These are phyloP conservation scores for Conticribra guillardii DNA, from an alignment of 108 stramenopile species.

Conservation along the genomic window DNA sequence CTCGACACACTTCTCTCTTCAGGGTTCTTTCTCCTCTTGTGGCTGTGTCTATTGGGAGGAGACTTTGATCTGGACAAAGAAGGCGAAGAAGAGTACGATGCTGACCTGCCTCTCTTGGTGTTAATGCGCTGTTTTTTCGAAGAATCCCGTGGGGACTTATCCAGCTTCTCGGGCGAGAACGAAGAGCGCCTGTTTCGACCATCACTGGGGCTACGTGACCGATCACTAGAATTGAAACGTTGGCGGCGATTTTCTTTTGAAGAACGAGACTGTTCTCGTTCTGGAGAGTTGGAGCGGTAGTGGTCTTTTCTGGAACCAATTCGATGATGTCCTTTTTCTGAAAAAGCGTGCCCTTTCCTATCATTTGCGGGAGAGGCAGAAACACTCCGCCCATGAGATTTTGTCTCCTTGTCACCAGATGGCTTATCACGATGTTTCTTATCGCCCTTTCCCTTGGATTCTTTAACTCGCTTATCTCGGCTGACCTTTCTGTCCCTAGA, in stretches of 20 bases:
- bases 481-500: not conserved
- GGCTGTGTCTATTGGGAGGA: constrained; percentile 6
- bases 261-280: not conserved
- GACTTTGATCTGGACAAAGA: constrained; percentile 18
- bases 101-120: constrained; percentile 22
- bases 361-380: not conserved
- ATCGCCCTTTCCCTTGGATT: not conserved
- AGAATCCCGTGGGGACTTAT: not conserved
- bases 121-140: not conserved
- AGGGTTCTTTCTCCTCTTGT: not conserved
- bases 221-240: constrained; percentile 7
- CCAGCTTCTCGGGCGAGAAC: constrained; percentile 3
- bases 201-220: not conserved
- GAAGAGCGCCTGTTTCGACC: not conserved
- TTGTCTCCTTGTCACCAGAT: not conserved
- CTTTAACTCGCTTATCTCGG: not conserved
- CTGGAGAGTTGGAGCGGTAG: not conserved
- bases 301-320: not conserved
- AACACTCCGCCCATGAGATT: not conserved
- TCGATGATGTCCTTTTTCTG: not conserved
- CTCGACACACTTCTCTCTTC: not conserved
- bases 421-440: not conserved
- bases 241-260: constrained; percentile 2
- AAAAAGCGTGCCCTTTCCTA: not conserved
- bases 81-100: constrained; percentile 27